A percentile compares a stretch with the other conserved stretches of the same genome.
These are phyloP conservation scores for Blastomyces percursus DNA, from an alignment of 2,329 filamentous ascomycete genomes.

Conservation along the genomic window DNA sequence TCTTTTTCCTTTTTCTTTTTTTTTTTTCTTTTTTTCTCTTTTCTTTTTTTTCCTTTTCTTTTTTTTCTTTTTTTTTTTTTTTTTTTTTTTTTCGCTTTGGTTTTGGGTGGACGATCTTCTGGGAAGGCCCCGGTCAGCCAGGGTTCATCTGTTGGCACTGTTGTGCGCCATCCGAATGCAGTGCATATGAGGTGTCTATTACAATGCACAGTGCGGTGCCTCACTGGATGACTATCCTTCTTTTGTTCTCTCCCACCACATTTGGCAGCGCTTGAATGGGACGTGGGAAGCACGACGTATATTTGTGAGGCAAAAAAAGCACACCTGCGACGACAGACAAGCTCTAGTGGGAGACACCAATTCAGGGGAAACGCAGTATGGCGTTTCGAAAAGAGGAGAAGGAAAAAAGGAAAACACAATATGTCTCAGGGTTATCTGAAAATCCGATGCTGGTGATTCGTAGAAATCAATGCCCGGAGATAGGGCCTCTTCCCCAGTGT, in stretches of 20 bases:
- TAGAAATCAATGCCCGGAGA: not conserved
- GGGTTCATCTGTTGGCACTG: conserved; percentile 7
- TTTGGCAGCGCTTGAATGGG: not conserved
- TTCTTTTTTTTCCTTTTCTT: not conserved
- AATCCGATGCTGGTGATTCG: not conserved
- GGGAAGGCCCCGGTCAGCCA: not conserved
- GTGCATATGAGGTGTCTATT: conserved; percentile 6
- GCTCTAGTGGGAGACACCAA: not conserved
- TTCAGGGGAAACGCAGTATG: not conserved
- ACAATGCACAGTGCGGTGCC: not conserved
- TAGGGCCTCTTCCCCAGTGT: not conserved
- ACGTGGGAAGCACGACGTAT: not conserved
- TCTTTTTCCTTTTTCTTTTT: too few relatives aligned
- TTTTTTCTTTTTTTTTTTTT: not conserved
- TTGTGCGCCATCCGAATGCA: conserved; percentile 4
- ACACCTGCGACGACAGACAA: not conserved
- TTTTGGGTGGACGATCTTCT: conserved; percentile 5
- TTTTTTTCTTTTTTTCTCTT: too few relatives aligned
- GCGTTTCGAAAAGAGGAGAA: not conserved
- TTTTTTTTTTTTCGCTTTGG: not conserved
- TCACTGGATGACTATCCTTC: not conserved
- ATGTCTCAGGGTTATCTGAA: not conserved
- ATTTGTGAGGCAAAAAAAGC: not conserved
- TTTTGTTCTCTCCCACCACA: too few relatives aligned
- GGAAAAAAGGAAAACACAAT: not conserved